phyloP scores from a whole-genome alignment of 1,284 basidiomycete species.

The Inonotus hispidus region DNA sequence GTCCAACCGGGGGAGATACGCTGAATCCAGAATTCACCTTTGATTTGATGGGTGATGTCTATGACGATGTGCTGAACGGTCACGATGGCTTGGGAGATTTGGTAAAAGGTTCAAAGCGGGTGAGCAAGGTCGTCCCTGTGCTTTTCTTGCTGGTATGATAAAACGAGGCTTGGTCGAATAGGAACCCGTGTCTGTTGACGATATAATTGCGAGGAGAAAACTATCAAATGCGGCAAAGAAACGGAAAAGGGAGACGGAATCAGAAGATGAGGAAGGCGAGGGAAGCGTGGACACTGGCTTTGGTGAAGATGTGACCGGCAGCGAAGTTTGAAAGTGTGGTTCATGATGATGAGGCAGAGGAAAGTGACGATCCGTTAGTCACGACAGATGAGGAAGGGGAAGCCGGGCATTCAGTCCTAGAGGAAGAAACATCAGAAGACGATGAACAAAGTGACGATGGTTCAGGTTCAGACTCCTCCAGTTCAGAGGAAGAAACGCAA shows the following conservation, averaged over 20 bases:
- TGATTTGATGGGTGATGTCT: constrained; percentile 70
- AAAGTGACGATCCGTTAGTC: constrained; percentile 26
- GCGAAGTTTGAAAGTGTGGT: constrained; percentile 35
- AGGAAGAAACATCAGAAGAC: constrained; percentile 32
- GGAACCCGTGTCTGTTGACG: constrained; percentile 84
- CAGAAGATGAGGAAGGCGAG: constrained; percentile 26
- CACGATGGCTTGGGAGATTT: constrained; percentile 41
- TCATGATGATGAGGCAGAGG: constrained; percentile 31
- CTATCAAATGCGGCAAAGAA: constrained; percentile 42
- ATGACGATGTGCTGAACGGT: constrained; percentile 44
- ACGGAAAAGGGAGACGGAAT: constrained; percentile 46
- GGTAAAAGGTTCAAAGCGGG: constrained; percentile 61
- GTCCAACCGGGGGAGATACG: constrained; percentile 44
- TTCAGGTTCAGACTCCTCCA: constrained; percentile 21
- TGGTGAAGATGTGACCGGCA: constrained; percentile 33
- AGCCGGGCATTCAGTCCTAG: constrained; percentile 29
- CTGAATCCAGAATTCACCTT: constrained; percentile 82
- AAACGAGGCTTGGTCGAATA: constrained; percentile 27
- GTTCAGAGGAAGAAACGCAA: constrained; percentile 49
- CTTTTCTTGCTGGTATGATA: constrained; percentile 13
- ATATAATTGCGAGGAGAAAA: constrained; percentile 77
- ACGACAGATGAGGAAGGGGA: constrained; percentile 25
- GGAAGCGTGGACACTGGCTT: constrained; percentile 30
- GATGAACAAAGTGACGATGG: constrained; percentile 33
- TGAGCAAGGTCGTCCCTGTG: constrained; percentile 32